Evolutionary conservation across 768 basidiomycete genomes (phyloP).

Genomic region (Leccinum imitatum): DNA sequence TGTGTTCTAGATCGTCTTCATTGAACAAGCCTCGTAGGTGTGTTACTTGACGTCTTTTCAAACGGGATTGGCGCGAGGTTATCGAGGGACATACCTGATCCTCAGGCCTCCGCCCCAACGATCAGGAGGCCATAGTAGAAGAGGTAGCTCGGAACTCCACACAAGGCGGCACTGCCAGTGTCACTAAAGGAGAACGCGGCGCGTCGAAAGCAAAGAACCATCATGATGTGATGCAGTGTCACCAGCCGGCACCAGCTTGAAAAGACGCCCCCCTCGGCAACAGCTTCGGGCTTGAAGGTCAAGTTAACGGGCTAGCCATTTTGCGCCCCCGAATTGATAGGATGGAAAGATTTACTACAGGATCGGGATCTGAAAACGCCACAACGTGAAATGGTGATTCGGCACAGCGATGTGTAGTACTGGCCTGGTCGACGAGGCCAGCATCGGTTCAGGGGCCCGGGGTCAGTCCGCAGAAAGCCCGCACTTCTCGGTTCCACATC

Average conservation of each 20-base stretch:
- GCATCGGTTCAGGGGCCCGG: not conserved
- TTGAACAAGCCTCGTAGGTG: not conserved
- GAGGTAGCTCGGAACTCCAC: too few relatives aligned
- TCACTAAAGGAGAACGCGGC: not conserved
- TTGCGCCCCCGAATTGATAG: not conserved
- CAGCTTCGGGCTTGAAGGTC: not conserved
- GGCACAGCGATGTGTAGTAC: too few relatives aligned
- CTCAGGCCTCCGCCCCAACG: too few relatives aligned
- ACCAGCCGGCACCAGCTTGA: not conserved
- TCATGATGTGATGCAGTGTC: not conserved
- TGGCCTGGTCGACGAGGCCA: not conserved
- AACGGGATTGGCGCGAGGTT: not conserved
- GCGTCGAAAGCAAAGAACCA: not conserved
- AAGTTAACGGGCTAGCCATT: not conserved
- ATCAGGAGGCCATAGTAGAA: not conserved
- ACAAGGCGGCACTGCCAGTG: not conserved
- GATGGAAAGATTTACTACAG: too few relatives aligned
- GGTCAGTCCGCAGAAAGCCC: not conserved
- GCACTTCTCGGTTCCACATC: constrained; percentile 62
- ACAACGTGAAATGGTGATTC: too few relatives aligned
- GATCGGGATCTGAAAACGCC: not conserved
- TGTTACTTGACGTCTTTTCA: not conserved
- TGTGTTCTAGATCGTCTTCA: not conserved
- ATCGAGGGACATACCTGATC: not conserved
- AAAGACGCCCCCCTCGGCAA: not conserved